A percentile compares a stretch with the other conserved stretches of the same genome.
These are phyloP conservation scores for Phytophthora uliginosa DNA, from an alignment of 352 stramenopile species.

Conservation along the genomic window DNA sequence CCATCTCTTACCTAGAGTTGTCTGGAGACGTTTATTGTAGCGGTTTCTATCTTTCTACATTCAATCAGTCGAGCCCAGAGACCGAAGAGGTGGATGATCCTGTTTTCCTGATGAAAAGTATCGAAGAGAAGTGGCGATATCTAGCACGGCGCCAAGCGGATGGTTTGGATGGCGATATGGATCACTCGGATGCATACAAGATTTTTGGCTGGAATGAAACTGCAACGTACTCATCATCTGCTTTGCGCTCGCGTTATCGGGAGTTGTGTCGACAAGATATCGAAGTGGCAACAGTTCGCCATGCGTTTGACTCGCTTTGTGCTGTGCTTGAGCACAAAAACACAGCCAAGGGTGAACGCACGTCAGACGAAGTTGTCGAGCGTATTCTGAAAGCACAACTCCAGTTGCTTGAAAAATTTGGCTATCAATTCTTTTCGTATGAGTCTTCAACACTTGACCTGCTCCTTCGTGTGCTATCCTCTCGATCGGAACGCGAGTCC, in stretches of 20 bases:
- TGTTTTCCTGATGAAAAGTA: slow-evolving; percentile 78
- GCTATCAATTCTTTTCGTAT: slow-evolving; percentile 84
- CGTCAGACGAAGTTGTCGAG: slow-evolving; percentile 77
- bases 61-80: slow-evolving; percentile 63
- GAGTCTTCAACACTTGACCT: slow-evolving; percentile 76
- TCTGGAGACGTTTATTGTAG: slow-evolving; percentile 83
- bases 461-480: slow-evolving; percentile 43
- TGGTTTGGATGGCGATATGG: slow-evolving; percentile 48
- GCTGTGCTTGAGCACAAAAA: slow-evolving; percentile 61
- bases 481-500: slow-evolving; percentile 21
- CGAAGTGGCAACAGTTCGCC: slow-evolving; percentile 58
- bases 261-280: slow-evolving; percentile 65
- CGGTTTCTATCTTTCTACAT: slow-evolving; percentile 78
- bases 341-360: slow-evolving; percentile 56
- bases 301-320: slow-evolving; percentile 72
- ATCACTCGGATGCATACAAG: slow-evolving; percentile 67
- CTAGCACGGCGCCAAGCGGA: slow-evolving; percentile 58
- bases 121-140: slow-evolving; percentile 83
- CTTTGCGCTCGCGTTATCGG: slow-evolving; percentile 71
- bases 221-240: slow-evolving; percentile 49
- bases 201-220: slow-evolving; percentile 75
- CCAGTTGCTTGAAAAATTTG: slow-evolving; percentile 77
- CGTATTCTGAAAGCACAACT: slow-evolving; percentile 76
- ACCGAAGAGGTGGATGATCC: slow-evolving; percentile 80
- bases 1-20: slow-evolving; percentile 75